phyloP scores from a whole-genome alignment of 2,329 filamentous ascomycete genomes.

The Ceratocystis smalleyi region DNA sequence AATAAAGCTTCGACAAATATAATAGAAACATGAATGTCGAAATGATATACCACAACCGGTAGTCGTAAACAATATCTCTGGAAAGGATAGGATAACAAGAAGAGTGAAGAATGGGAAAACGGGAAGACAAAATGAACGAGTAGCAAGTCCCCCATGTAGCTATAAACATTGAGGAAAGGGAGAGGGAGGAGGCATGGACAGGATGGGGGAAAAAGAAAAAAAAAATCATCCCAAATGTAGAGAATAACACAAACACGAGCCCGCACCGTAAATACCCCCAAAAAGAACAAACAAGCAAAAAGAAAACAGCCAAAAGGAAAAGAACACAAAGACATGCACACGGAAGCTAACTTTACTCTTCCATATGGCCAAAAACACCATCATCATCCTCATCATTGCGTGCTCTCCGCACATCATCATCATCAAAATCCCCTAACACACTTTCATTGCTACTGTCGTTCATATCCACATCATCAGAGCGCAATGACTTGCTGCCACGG shows the following conservation, averaged over 20 bases:
- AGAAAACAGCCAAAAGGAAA: not conserved
- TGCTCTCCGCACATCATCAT: conserved; percentile 43
- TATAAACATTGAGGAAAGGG: not conserved
- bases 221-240: not conserved
- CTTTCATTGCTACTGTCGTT: conserved; percentile 48
- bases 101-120: not conserved
- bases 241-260: not conserved
- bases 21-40: conserved; percentile 7
- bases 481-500: not conserved
- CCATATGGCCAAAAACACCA: conserved; percentile 91
- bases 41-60: conserved; percentile 10
- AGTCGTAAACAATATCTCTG: not conserved
- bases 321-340: not conserved
- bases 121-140: not conserved
- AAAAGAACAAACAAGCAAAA: conserved; percentile 5
- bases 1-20: not conserved
- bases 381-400: conserved; percentile 83
- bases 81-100: conserved; percentile 1
- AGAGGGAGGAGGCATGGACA: not conserved
- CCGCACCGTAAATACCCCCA: not conserved
- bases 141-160: not conserved
- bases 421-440: conserved; percentile 47
- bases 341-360: conserved; percentile 39
- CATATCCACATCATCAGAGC: conserved; percentile 47
- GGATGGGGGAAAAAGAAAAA: not conserved